Base-by-base conservation (phyloP, 1,284 basidiomycete genomes). In the Tilletia horrida region DNA sequence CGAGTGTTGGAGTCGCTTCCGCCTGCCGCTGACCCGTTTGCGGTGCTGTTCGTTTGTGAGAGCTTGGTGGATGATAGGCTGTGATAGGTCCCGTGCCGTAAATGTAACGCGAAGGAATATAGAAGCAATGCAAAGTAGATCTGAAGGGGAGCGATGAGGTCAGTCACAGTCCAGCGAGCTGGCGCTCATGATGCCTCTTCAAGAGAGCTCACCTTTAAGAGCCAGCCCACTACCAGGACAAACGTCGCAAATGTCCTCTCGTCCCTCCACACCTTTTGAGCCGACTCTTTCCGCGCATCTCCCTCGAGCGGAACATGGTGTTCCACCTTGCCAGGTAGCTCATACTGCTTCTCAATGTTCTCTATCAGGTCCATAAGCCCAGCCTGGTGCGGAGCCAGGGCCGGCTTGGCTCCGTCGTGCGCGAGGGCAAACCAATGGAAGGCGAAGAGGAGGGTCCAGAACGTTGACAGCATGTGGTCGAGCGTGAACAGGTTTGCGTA, bases 61-160 rank as follows among this genome's bases (percentile, higher is more conserved):
- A 77, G 71, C 63, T 80, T 82, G 31, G 85, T 84, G 23, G 86
- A 85, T 2, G 92, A 90, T 52, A 97, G 88, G 18, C 88, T 85
- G 75, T 91, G 89, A 81, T 96, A 97, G 14, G 92, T 91, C 61
- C 92, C 91, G 77, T 90, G 90, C 45, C 94, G 90, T 59, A 98
- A 88, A 82, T 97, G 95, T 1, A 89, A 85, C 2, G 94, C 93
- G 82, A 92, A 97, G 11, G 95, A 97, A 83, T 97, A 98, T 43
- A 98, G 84, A 45, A 95, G 84, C 40, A 91, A 84, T 45, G 91
- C 90, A 83, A 97, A 94, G 85, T 97, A 98, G 72, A 96, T 85
- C 94, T 97, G 35, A 40, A n/a, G n/a, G n/a, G n/a, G n/a, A n/a
- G n/a, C n/a, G 40, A 57, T 4, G 47, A 42, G 23, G 3, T 3